Percentiles rank a stretch among this genome's conserved stretches.
Conservation (phyloP, 495 filamentous ascomycete genomes). For the Oidiodendron maius region DNA sequence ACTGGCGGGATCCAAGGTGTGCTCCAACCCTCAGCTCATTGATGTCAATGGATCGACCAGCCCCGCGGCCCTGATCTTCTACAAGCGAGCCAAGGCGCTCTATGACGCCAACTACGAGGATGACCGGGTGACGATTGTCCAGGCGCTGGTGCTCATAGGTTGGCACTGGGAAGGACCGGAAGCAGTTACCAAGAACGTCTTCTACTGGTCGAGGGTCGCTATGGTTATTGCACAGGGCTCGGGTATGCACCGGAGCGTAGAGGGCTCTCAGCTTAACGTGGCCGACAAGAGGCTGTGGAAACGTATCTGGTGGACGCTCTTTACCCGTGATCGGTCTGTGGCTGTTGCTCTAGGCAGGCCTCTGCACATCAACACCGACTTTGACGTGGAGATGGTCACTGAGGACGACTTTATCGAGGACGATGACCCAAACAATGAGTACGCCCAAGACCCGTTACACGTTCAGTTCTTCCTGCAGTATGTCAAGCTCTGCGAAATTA, state of each 20-base stretch:
- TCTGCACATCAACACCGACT: conserved; percentile 89
- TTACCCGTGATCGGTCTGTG: conserved; percentile 78
- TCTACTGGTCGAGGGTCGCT: conserved; percentile 96
- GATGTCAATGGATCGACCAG: conserved; percentile 94
- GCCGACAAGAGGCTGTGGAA: conserved; percentile 97
- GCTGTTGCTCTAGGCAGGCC: conserved; percentile 82
- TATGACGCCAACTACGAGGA: conserved; percentile 99
- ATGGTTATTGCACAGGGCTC: conserved; percentile 96
- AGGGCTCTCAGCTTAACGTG: conserved; percentile 83
- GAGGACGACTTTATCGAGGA: conserved; percentile 92
- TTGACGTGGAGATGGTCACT: conserved; percentile 94
- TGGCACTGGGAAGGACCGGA: conserved; percentile 99
- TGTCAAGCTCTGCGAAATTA: conserved; percentile 97
- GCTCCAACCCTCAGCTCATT: conserved; percentile 91
- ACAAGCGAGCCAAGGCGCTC: conserved; percentile 93
- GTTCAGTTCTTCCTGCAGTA: conserved; percentile 98
- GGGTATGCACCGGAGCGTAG: conserved; percentile 96
- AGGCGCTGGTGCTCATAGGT: conserved; percentile 88
- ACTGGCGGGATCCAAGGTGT: conserved; percentile 91
- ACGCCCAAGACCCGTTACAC: conserved; percentile 77
- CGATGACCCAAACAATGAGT: conserved; percentile 59
- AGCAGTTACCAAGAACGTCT: conserved; percentile 98
- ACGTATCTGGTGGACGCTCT: conserved; percentile 88
- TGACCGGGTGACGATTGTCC: conserved; percentile 94
- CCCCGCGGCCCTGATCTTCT: conserved; percentile 95